Percentiles rank a stretch among this genome's conserved stretches.
Conservation (phyloP, 495 filamentous ascomycete species). For the Achaetomiella virescens region DNA sequence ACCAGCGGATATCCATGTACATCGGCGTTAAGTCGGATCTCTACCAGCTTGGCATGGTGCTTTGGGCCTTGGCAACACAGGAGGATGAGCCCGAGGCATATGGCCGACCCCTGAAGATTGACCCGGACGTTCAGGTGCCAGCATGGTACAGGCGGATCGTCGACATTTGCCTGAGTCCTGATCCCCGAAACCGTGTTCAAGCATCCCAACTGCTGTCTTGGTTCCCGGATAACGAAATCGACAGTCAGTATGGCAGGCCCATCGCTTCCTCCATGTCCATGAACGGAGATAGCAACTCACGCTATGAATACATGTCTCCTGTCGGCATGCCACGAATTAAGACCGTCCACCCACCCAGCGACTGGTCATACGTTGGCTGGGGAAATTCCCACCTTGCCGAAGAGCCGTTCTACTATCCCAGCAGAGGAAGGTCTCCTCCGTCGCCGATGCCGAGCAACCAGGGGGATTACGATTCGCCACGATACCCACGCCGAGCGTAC, state of each 20-base stretch:
- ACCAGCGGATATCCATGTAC: conserved; percentile 93
- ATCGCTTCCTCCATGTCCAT: conserved; percentile 27
- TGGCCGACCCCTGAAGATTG: conserved; percentile 58
- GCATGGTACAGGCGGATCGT: conserved; percentile 41
- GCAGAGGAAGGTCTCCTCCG: conserved; percentile 41
- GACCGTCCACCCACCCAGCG: conserved; percentile 27
- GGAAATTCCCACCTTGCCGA: conserved; percentile 19
- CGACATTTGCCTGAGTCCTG: conserved; percentile 38
- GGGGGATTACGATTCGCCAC: conserved; percentile 21
- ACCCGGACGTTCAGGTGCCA: conserved; percentile 35
- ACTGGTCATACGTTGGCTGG: conserved; percentile 29
- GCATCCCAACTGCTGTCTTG: conserved; percentile 35
- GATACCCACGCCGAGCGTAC: conserved; percentile 13
- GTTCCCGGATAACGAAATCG: conserved; percentile 34
- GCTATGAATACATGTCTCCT: conserved; percentile 24
- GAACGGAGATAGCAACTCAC: conserved; percentile 27
- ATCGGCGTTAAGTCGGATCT: conserved; percentile 97
- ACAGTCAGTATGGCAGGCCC: conserved; percentile 18
- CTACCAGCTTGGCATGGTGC: conserved; percentile 92
- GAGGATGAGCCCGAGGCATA: conserved; percentile 85
- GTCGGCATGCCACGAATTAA: conserved; percentile 25
- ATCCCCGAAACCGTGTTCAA: conserved; percentile 39
- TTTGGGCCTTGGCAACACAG: conserved; percentile 85
- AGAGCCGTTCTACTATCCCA: conserved; percentile 34
- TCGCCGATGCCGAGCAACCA: conserved; percentile 39